phyloP scores from a whole-genome alignment of 176 grass and related monocot species.

The Phoenix dactylifera region DNA sequence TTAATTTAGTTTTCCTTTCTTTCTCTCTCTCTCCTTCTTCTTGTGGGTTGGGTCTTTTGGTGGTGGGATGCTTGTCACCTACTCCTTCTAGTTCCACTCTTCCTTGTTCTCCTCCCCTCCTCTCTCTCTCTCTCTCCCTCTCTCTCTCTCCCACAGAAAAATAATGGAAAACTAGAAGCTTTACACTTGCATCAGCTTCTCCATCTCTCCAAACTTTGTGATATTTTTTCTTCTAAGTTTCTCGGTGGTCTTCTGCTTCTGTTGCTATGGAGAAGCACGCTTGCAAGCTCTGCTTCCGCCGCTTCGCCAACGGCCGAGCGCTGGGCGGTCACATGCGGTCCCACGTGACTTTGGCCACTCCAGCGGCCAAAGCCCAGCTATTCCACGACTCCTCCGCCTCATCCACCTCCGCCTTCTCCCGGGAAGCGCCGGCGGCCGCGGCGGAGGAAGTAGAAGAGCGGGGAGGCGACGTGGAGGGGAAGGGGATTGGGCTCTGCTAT shows the following conservation, averaged over 20 bases:
- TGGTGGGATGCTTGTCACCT: slow-evolving; percentile 25
- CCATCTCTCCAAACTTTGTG: too few species aligned
- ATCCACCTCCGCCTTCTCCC: slow-evolving; percentile 19
- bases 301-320: slow-evolving; percentile 73
- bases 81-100: not conserved
- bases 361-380: slow-evolving; percentile 31
- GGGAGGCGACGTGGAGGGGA: not conserved
- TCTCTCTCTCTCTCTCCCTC: too few species aligned
- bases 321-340: slow-evolving; percentile 72
- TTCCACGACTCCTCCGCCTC: slow-evolving; percentile 38
- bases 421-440: slow-evolving; percentile 3
- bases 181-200: too few species aligned
- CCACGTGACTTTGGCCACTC: slow-evolving; percentile 29
- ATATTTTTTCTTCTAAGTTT: too few species aligned
- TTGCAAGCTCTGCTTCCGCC: slow-evolving; percentile 85
- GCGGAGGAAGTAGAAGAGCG: slow-evolving; percentile 20
- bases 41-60: slow-evolving; percentile 17
- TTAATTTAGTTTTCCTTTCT: too few species aligned
- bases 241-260: not conserved
- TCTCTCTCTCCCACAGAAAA: too few species aligned
- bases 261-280: slow-evolving; percentile 53
- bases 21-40: too few species aligned
- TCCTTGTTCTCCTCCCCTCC: too few species aligned
- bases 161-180: too few species aligned
- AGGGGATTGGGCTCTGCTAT: slow-evolving; percentile 19